Base-by-base conservation (phyloP, 192 early-diverging fungal species). In the Coemansia sp. region DNA sequence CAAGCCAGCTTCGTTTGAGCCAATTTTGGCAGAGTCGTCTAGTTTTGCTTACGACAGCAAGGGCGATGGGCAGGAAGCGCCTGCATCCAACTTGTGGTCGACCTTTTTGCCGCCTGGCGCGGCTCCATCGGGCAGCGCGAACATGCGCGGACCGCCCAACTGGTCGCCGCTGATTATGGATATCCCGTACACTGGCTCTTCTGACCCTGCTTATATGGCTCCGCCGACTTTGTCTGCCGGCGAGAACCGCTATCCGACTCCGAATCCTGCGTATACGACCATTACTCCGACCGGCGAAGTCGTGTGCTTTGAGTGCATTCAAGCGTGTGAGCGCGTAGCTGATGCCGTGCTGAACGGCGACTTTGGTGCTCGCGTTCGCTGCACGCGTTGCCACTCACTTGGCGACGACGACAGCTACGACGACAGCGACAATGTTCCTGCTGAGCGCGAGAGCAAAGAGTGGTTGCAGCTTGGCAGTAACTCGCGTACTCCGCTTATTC, bases 311-410 rank as follows among this genome's bases (percentile, higher is more conserved):
- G 78, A 81, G 55, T 81, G 78, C 54, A 72, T 81, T 56, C 73
- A 66, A 51, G 74, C 72, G 2, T 81, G 78, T 49, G 78, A 81
- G 63, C 73, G 66, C 31, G 78, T 81, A 37, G 73, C 78, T 34
- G 74, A 81, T 23, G 58, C 78, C 1, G 67, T 81, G 31, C 65
- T 75, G 10, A 68, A 72, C 36, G 78, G 78, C 49, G 69, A 81
- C 60, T 81, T 81, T 74, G 71, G 56, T 31, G 65, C 69, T 0
- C 78, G 78, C 3, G 78, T 75, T 37, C 65, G 69, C 34, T 81
- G 78, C 66, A 72, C 22, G 23, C 78, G 78, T 60, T 81, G 78
- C 74, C 78, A 81, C 34, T 46, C 22, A 14, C 12, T 52, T 15
- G 49, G 26, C 12, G 52, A 22, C 2, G n/a, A 37, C 2, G 52